A percentile compares a stretch with the other conserved stretches of the same genome.
phyloP scores from a whole-genome alignment of 2,329 filamentous ascomycete species.

The Rhinocladiella mackenziei region DNA sequence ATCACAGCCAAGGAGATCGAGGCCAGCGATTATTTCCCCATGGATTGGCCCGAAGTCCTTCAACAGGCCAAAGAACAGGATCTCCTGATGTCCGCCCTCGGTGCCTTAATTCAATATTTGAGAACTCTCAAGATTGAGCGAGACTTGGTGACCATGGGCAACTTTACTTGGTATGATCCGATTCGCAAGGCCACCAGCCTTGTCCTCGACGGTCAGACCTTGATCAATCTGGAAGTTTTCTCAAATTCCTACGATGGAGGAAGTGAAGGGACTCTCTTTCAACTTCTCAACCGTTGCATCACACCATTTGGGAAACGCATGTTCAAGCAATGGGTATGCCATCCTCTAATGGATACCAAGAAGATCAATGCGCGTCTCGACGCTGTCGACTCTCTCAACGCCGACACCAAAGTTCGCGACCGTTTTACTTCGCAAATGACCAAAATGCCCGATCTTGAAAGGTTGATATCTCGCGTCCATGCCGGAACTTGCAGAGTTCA shows the following conservation, averaged over 20 bases:
- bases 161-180: slow-evolving; percentile 87
- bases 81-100: slow-evolving; percentile 82
- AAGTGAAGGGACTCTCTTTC: slow-evolving; percentile 80
- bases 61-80: slow-evolving; percentile 72
- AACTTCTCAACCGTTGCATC: slow-evolving; percentile 85
- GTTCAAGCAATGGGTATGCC: slow-evolving; percentile 95
- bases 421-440: slow-evolving; percentile 83
- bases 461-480: slow-evolving; percentile 89
- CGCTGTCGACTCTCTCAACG: slow-evolving; percentile 88
- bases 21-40: slow-evolving; percentile 72
- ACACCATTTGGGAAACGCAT: slow-evolving; percentile 96
- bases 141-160: slow-evolving; percentile 80
- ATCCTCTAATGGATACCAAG: slow-evolving; percentile 78
- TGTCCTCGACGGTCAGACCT: slow-evolving; percentile 88
- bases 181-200: slow-evolving; percentile 87
- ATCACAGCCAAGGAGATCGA: slow-evolving; percentile 76
- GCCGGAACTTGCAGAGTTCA: slow-evolving; percentile 84
- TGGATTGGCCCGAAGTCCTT: slow-evolving; percentile 74
- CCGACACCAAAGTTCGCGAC: slow-evolving; percentile 73
- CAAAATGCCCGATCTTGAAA: slow-evolving; percentile 89
- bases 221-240: slow-evolving; percentile 98
- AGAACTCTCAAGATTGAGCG: slow-evolving; percentile 82
- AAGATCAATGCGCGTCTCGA: slow-evolving; percentile 93
- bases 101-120: slow-evolving; percentile 83
- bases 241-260: slow-evolving; percentile 87